phyloP scores from a whole-genome alignment of 2,329 filamentous ascomycete genomes.

The Paracoccidioides lutzii region DNA sequence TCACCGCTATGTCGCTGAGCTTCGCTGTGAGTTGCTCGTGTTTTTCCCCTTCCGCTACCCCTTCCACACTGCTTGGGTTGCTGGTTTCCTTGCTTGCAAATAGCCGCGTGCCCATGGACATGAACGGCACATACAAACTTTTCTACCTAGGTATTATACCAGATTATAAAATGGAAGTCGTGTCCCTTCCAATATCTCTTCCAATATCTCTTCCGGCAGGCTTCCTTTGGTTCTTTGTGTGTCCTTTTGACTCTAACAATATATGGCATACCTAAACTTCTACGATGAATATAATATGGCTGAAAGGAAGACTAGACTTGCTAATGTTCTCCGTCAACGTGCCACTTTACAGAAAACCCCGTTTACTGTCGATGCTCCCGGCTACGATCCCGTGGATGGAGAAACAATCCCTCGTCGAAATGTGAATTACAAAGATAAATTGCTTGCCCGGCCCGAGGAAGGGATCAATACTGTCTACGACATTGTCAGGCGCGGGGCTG shows the following conservation, averaged over 20 bases:
- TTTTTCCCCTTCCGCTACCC: too few relatives aligned
- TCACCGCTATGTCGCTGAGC: background rate
- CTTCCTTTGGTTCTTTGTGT: background rate
- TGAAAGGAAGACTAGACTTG: background rate
- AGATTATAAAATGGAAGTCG: too few relatives aligned
- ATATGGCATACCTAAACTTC: background rate
- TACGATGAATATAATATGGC: background rate
- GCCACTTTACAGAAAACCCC: background rate
- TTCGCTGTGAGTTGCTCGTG: background rate
- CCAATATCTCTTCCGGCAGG: background rate
- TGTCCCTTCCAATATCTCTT: background rate
- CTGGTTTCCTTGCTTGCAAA: background rate
- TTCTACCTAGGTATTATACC: too few relatives aligned
- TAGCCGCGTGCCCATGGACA: background rate
- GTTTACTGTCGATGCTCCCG: constrained; percentile 58
- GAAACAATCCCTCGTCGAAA: constrained; percentile 76
- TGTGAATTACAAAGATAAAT: constrained; percentile 54
- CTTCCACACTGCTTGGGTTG: too few relatives aligned
- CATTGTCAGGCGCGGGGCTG: constrained; percentile 56
- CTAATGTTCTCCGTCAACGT: background rate
- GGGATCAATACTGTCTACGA: constrained; percentile 67
- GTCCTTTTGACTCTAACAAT: background rate
- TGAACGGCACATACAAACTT: background rate
- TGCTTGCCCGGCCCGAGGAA: constrained; percentile 52
- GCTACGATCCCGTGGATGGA: constrained; percentile 54